Evolutionary conservation across 140 eudicot genomes (phyloP), one percentile per base, ranked within the genome.

Genomic region (Senecio squalidus): DNA sequence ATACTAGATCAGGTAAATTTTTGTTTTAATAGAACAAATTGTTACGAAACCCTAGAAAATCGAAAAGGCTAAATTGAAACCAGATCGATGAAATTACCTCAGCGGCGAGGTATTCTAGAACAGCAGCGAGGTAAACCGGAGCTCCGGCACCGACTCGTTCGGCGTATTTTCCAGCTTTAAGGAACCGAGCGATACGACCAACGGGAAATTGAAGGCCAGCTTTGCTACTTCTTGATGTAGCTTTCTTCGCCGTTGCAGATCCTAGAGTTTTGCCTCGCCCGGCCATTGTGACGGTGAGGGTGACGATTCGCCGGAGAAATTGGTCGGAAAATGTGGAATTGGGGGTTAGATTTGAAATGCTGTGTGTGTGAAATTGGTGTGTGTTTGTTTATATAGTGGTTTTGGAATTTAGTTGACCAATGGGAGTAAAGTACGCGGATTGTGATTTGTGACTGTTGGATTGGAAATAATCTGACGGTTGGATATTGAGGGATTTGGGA

Each of bases 181-280:
- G 75, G 45, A 87, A 87, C 16, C 95, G 74, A 16, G 95, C 95
- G 33, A 87, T 87, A 77, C 95, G 92, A 55, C 95, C 95, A 4
- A 86, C 95, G 4, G 95, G 95, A 21, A 86, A 86, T 34, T 86
- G 95, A 9, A 87, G 84, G 9, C 95, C 95, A 8, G 95, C 95
- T 30, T 87, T 87, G 80, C 85, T 77, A 57, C 88, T 80, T 0
- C 95, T 69, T 7, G 95, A 86, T 1, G 75, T 71, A 1, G 95
- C 93, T 62, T 86, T 83, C 78, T 80, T 83, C 2, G 95, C 82
- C 0, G 81, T 73, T 21, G 84, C 82, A 1, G 92, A 80, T 38
- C 95, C 95, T 8, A 86, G 76, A 13, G 95, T 79, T 40, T 86
- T 86, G 0, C 95, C 95, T 18, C 95, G 54, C 3, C 95, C 95